Percentiles rank a stretch among this genome's conserved stretches.
These are phyloP conservation scores for Clitoria ternatea DNA, from an alignment of 306 rosid species.

Conservation along the genomic window DNA sequence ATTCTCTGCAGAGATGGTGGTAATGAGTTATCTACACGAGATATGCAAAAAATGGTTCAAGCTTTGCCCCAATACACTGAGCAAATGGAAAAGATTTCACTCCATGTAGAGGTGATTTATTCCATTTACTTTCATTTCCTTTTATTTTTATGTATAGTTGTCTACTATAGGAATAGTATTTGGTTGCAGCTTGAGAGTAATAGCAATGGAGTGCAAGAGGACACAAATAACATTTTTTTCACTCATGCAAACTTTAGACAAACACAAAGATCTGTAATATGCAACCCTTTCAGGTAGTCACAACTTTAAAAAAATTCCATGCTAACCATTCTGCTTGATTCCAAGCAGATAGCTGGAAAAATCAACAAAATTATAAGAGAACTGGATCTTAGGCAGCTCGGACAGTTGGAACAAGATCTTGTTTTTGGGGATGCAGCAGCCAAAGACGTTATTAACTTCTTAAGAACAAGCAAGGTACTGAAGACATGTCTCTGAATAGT, in stretches of 20 bases:
- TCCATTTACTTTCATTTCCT: neutral
- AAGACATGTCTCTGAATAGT: slow-evolving; percentile 1
- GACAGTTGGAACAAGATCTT: slow-evolving; percentile 96
- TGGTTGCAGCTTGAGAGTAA: slow-evolving; percentile 13
- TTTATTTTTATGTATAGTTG: neutral
- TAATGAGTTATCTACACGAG: slow-evolving; percentile 77
- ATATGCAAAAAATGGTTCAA: slow-evolving; percentile 97
- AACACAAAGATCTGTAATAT: neutral
- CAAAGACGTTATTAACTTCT: slow-evolving; percentile 78
- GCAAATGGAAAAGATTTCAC: slow-evolving; percentile 89
- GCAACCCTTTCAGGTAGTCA: slow-evolving; percentile 5
- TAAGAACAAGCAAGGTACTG: slow-evolving; percentile 75
- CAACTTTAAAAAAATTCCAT: neutral
- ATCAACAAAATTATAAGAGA: slow-evolving; percentile 78
- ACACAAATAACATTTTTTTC: neutral
- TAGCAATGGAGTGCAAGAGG: slow-evolving; percentile 3
- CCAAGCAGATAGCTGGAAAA: slow-evolving; percentile 75
- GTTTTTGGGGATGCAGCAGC: slow-evolving; percentile 97
- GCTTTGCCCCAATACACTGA: slow-evolving; percentile 95
- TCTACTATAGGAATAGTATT: neutral
- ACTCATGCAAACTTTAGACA: neutral
- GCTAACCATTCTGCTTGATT: slow-evolving; percentile 29
- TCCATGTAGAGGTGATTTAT: slow-evolving; percentile 81
- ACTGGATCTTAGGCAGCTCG: slow-evolving; percentile 67
- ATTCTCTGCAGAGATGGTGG: slow-evolving; percentile 72